phyloP scores from a whole-genome alignment of 805 yeast species.

The Cyberlindnera suaveolens region DNA sequence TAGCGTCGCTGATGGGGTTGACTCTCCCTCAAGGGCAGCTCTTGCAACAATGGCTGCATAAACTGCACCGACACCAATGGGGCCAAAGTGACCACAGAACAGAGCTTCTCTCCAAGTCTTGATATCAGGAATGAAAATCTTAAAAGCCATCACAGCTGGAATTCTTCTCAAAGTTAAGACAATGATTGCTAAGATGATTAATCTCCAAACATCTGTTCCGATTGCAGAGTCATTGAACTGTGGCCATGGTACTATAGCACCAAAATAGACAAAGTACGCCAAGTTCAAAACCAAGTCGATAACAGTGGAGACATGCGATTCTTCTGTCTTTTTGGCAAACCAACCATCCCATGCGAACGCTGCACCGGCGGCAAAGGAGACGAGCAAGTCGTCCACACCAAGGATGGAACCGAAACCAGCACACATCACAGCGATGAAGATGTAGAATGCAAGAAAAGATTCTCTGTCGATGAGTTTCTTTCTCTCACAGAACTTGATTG shows the following conservation, averaged over 20 bases:
- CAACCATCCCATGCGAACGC: constrained; percentile 94
- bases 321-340: constrained; percentile 78
- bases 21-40: constrained; percentile 54
- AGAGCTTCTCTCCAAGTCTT: constrained; percentile 91
- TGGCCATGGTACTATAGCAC: constrained; percentile 87
- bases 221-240: constrained; percentile 55
- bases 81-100: constrained; percentile 94
- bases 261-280: constrained; percentile 84
- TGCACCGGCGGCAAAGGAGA: constrained; percentile 88
- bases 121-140: constrained; percentile 80
- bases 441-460: constrained; percentile 78
- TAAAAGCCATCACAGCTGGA: constrained; percentile 71
- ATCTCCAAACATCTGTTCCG: constrained; percentile 75
- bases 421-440: constrained; percentile 74
- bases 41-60: constrained; percentile 71
- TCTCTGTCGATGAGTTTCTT: constrained; percentile 76
- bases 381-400: constrained; percentile 85
- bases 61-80: constrained; percentile 92
- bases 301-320: constrained; percentile 83
- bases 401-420: constrained; percentile 86
- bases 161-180: constrained; percentile 71
- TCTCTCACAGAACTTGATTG: constrained; percentile 68
- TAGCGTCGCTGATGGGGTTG: constrained; percentile 48
- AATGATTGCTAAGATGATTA: constrained; percentile 67
- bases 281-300: constrained; percentile 78